These are phyloP conservation scores for Colletotrichum lini DNA, from an alignment of 2,329 filamentous ascomycete species.

Conservation along the genomic window DNA sequence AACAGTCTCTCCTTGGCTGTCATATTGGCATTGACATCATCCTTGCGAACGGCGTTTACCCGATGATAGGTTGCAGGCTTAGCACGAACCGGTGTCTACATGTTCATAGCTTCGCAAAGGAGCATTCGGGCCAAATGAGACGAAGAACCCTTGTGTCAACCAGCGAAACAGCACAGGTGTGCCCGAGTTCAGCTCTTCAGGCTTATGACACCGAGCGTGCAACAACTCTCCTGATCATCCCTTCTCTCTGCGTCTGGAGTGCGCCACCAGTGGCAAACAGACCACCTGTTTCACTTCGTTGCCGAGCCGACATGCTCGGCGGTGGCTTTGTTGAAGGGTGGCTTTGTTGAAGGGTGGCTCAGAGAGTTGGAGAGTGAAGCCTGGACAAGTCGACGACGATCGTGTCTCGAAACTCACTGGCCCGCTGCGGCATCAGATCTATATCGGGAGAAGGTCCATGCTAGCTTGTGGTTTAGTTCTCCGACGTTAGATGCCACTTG, in stretches of 20 bases:
- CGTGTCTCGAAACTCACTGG: slow-evolving; percentile 18
- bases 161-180: background rate
- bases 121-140: background rate
- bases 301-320: slow-evolving; percentile 19
- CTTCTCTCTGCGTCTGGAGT: slow-evolving; percentile 10
- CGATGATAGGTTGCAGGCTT: background rate
- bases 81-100: background rate
- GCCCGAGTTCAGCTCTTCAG: slow-evolving; percentile 31
- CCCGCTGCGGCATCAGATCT: background rate
- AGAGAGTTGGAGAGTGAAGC: slow-evolving; percentile 3
- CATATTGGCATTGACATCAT: slow-evolving; percentile 13
- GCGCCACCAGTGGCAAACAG: slow-evolving; percentile 34
- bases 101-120: background rate
- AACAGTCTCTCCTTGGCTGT: background rate
- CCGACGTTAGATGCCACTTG: slow-evolving; percentile 13
- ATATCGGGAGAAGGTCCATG: slow-evolving; percentile 1
- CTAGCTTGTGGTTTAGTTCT: background rate
- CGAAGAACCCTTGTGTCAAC: background rate
- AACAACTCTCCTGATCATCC: background rate
- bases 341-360: background rate
- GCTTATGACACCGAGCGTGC: slow-evolving; percentile 1
- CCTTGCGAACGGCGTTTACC: background rate
- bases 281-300: slow-evolving; percentile 28
- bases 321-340: slow-evolving; percentile 8
- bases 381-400: slow-evolving; percentile 19